These are phyloP conservation scores for Hericium coralloides DNA, from an alignment of 768 basidiomycete genomes.

Conservation along the genomic window DNA sequence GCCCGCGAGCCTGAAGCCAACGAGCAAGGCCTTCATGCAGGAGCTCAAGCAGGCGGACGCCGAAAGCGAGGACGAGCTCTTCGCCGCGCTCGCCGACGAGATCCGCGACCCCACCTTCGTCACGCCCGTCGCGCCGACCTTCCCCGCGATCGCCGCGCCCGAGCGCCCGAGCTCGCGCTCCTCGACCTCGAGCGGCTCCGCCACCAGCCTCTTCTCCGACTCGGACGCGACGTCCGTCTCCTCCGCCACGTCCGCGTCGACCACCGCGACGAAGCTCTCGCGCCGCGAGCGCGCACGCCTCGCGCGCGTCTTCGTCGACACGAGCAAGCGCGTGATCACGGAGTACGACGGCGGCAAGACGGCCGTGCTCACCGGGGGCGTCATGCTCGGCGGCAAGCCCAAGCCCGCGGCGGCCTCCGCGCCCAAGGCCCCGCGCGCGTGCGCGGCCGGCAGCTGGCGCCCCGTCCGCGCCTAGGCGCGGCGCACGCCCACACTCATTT, in stretches of 20 bases:
- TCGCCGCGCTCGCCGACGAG: slow-evolving; percentile 67
- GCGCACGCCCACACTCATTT: not conserved
- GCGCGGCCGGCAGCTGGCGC: slow-evolving; percentile 44
- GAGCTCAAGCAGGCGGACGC: slow-evolving; percentile 60
- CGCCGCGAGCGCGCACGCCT: slow-evolving; percentile 63
- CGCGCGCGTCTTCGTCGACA: slow-evolving; percentile 65
- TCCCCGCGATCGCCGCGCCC: slow-evolving; percentile 32
- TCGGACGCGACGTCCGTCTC: slow-evolving; percentile 32
- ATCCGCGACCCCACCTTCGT: slow-evolving; percentile 60
- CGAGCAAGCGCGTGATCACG: slow-evolving; percentile 67
- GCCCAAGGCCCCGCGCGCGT: not conserved
- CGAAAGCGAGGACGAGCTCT: slow-evolving; percentile 65
- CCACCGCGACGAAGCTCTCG: slow-evolving; percentile 38
- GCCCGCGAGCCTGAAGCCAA: not conserved
- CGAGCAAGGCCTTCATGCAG: slow-evolving; percentile 47
- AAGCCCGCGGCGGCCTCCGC: slow-evolving; percentile 17
- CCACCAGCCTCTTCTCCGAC: slow-evolving; percentile 55
- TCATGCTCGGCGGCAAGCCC: slow-evolving; percentile 49
- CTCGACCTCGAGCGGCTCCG: slow-evolving; percentile 63
- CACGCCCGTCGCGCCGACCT: slow-evolving; percentile 53
- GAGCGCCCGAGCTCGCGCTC: slow-evolving; percentile 41
- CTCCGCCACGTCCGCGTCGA: slow-evolving; percentile 30
- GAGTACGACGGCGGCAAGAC: slow-evolving; percentile 86
- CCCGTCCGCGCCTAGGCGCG: slow-evolving; percentile 32
- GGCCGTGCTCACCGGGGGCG: slow-evolving; percentile 78